Evolutionary conservation across 768 basidiomycete genomes (phyloP), one percentile per base, ranked within the genome.

Genomic region (Termitomyces sp.): DNA sequence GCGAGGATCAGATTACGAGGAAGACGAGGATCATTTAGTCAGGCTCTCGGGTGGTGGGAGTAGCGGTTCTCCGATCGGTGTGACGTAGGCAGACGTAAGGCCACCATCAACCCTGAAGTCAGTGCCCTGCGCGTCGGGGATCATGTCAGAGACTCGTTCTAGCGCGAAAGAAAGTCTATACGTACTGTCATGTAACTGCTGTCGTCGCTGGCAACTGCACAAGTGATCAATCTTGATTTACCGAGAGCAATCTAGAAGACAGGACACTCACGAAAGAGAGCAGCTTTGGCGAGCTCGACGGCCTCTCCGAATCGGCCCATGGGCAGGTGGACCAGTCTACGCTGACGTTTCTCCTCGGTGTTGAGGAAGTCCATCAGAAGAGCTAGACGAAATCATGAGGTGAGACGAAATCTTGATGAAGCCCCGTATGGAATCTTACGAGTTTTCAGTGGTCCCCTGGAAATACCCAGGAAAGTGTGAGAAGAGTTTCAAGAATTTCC

Each of bases 241-340:
- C 33, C 40, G 26, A 35, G 53, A 30, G 48, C 40, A 41, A 33
- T 23, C 52, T 42, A n/a, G 28, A 45, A 28, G 7, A 28, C 3
- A 38, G 51, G 58, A 19, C 21, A 85, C 94, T 51, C 68, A 96
- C 94, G 73, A 81, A 98, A 99, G 26, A 98, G 78, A 19, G 93
- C 95, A 30, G 85, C 94, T 66, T 87, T 89, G 7, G 97, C 97
- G 57, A 95, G 80, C 71, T 99, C 97, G 60, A 98, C 78, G 0
- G 95, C 97, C 76, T 98, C 94, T 38, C 96, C 96, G 69, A 99
- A 99, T 59, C 96, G 84, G 59, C 95, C 95, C 92, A 97, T 93
- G 1, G 95, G 96, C 15, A 96, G 82, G 64, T 94, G 93, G 21
- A 93, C 85, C 68, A 98, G 68, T 46, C 97, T 82, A 30, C 97